phyloP scores from a whole-genome alignment of 1,284 basidiomycete genomes.

The Trichosporon sp. region DNA sequence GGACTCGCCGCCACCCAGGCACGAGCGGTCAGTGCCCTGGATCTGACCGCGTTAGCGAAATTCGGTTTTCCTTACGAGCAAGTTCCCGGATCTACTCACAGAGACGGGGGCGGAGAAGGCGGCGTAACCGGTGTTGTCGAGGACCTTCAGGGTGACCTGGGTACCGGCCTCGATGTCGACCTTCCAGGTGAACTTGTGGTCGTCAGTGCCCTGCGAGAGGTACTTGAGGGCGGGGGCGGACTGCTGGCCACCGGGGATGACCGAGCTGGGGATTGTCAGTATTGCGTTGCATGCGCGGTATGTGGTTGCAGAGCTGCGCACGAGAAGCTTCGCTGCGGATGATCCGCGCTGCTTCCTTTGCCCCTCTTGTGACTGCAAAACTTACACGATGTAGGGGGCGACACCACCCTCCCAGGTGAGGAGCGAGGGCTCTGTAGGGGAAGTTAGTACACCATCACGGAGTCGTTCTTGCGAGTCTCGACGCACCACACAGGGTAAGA shows the following conservation, averaged over 20 bases:
- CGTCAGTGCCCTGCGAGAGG: slow-evolving; percentile 20
- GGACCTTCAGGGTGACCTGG: slow-evolving; percentile 36
- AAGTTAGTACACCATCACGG: slow-evolving; percentile 8
- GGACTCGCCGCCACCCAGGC: not conserved
- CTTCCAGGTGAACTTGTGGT: slow-evolving; percentile 36
- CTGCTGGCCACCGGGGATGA: slow-evolving; percentile 38
- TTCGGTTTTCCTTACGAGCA: not conserved
- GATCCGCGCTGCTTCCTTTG: not conserved
- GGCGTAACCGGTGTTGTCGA: slow-evolving; percentile 33
- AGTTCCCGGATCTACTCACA: slow-evolving; percentile 14
- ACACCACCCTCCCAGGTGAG: slow-evolving; percentile 34
- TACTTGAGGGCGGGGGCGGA: slow-evolving; percentile 28
- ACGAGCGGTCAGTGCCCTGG: slow-evolving; percentile 3
- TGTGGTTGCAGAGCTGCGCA: not conserved
- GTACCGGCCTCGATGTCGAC: slow-evolving; percentile 30
- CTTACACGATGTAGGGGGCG: slow-evolving; percentile 43
- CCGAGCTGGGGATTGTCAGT: slow-evolving; percentile 26
- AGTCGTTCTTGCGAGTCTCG: not conserved
- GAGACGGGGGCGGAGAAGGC: slow-evolving; percentile 33
- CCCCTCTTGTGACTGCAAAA: slow-evolving; percentile 4
- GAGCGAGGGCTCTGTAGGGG: slow-evolving; percentile 30
- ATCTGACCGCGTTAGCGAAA: not conserved
- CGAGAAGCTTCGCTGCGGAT: not conserved
- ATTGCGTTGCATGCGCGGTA: not conserved
- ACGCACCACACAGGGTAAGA: not conserved